Conservation (phyloP, 495 filamentous ascomycete species). For the Astrothelium macrocarpum region DNA sequence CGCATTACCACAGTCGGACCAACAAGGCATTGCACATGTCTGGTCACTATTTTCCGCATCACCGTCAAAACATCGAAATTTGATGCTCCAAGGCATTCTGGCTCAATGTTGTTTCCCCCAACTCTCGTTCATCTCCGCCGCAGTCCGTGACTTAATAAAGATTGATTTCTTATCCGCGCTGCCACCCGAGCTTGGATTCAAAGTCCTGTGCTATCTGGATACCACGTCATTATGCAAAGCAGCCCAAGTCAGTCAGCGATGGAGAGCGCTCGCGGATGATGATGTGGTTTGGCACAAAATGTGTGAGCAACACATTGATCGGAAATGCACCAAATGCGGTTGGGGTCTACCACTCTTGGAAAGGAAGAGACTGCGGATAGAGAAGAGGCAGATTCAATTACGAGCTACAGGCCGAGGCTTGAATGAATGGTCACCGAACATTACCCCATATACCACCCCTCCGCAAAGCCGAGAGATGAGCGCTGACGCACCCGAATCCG, state of each 20-base stretch:
- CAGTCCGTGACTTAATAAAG: conserved; percentile 81
- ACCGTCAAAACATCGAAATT: conserved; percentile 80
- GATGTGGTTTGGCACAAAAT: conserved; percentile 98
- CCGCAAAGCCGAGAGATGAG: conserved; percentile 5
- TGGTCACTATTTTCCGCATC: conserved; percentile 98
- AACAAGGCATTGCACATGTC: conserved; percentile 88
- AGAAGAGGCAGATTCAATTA: conserved; percentile 75
- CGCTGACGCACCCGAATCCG: background rate
- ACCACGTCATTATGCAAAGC: conserved; percentile 95
- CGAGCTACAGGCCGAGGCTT: conserved; percentile 48
- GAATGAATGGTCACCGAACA: conserved; percentile 45
- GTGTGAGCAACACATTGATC: conserved; percentile 97
- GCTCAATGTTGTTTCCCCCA: conserved; percentile 96
- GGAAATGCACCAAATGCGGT: conserved; percentile 94
- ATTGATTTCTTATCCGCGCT: conserved; percentile 90
- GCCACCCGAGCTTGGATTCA: conserved; percentile 83
- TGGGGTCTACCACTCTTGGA: conserved; percentile 90
- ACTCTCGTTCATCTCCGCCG: conserved; percentile 78
- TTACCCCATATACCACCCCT: conserved; percentile 30
- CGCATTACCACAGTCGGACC: conserved; percentile 67
- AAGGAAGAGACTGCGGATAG: conserved; percentile 73
- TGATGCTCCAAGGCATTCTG: conserved; percentile 93
- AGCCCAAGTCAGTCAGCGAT: conserved; percentile 83
- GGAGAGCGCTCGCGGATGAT: conserved; percentile 82
- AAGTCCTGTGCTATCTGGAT: conserved; percentile 86